Conservation (phyloP, 78 protist genomes). For the Dictyostelium brefeldianum region DNA sequence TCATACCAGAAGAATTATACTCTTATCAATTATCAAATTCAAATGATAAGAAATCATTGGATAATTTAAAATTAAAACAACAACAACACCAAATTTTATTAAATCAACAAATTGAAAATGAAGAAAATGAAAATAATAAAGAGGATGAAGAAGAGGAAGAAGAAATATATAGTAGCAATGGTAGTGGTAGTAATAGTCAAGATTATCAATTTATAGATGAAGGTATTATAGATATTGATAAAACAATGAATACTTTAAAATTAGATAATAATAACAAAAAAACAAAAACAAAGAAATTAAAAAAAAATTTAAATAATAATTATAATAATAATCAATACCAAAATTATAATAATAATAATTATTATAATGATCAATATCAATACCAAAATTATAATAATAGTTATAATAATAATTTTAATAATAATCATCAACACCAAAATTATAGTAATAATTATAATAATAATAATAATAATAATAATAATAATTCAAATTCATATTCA, state of each 20-base stretch:
- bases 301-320: not conserved
- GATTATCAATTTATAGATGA: not conserved
- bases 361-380: not conserved
- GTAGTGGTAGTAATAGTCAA: not conserved
- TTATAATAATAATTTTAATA: not conserved
- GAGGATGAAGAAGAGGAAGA: conserved; percentile 17
- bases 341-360: not conserved
- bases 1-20: conserved; percentile 44
- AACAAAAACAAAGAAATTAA: not conserved
- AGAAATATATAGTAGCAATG: not conserved
- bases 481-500: not conserved
- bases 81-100: conserved; percentile 1
- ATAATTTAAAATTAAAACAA: conserved; percentile 8
- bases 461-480: not conserved
- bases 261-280: not conserved
- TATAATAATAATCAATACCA: not conserved
- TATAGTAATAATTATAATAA: not conserved
- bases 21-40: conserved; percentile 32
- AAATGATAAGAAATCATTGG: conserved; percentile 23
- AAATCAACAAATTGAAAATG: not conserved
- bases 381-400: not conserved
- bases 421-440: not conserved
- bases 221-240: not conserved
- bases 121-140: not conserved
- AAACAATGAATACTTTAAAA: not conserved